These are phyloP conservation scores for Termitomyces sp. DNA, from an alignment of 768 basidiomycete species.

Conservation along the genomic window DNA sequence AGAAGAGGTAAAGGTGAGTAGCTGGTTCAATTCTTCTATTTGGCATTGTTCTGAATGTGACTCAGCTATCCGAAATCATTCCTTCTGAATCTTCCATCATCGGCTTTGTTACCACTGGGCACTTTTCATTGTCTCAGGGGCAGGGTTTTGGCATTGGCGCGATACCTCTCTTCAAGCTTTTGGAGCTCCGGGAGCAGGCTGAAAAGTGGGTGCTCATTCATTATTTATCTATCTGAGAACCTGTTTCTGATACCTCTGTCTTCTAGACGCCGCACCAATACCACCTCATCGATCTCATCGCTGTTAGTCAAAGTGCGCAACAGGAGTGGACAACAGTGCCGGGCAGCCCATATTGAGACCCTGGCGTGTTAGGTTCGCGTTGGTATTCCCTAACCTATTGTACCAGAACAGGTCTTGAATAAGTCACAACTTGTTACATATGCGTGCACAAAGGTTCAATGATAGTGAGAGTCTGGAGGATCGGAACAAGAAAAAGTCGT, in stretches of 20 bases:
- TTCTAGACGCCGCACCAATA: slow-evolving; percentile 22
- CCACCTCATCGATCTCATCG: slow-evolving; percentile 17
- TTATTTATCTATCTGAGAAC: background rate
- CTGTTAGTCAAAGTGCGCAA: slow-evolving; percentile 64
- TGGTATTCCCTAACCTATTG: background rate
- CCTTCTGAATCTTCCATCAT: slow-evolving; percentile 46
- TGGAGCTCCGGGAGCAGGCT: slow-evolving; percentile 47
- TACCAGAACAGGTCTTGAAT: background rate
- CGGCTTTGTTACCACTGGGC: slow-evolving; percentile 83
- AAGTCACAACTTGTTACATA: background rate
- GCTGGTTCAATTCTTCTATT: background rate
- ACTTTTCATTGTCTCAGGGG: slow-evolving; percentile 74
- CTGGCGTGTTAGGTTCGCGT: slow-evolving; percentile 12
- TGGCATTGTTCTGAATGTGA: background rate
- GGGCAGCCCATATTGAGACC: slow-evolving; percentile 40
- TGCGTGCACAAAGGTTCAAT: slow-evolving; percentile 1
- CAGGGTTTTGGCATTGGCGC: slow-evolving; percentile 74
- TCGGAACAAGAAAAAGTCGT: background rate
- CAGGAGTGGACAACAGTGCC: slow-evolving; percentile 46
- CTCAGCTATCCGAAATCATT: slow-evolving; percentile 39
- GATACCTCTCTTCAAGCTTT: slow-evolving; percentile 47
- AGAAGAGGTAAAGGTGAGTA: slow-evolving; percentile 22
- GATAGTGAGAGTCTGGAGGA: background rate
- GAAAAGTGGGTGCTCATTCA: slow-evolving; percentile 21
- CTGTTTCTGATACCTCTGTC: background rate